phyloP scores from a whole-genome alignment of 495 filamentous ascomycete species.

The Xylaria scruposa region DNA sequence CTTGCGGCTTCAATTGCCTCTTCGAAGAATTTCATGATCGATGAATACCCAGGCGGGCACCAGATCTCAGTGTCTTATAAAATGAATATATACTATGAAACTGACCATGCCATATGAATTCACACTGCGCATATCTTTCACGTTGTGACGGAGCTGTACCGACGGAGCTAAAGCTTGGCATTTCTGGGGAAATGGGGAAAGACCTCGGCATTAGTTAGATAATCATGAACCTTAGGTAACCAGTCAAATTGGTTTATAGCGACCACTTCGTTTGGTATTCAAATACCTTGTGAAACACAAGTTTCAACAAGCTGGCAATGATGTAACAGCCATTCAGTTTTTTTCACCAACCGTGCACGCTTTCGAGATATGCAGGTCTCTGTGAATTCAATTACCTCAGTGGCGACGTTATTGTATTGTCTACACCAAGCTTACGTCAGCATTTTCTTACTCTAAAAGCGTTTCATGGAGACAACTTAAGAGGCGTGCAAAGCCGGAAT shows the following conservation, averaged over 20 bases:
- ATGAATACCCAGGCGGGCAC: background rate
- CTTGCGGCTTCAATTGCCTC: slow-evolving; percentile 25
- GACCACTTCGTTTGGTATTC: background rate
- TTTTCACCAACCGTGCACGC: background rate
- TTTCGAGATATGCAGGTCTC: background rate
- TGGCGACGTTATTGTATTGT: too few relatives aligned
- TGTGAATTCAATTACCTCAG: background rate
- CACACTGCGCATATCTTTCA: background rate
- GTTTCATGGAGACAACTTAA: too few relatives aligned
- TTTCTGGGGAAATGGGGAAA: slow-evolving; percentile 12
- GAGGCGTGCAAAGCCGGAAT: too few relatives aligned
- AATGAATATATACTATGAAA: background rate
- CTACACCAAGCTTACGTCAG: background rate
- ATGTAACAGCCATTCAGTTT: background rate
- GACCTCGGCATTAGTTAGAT: slow-evolving; percentile 12
- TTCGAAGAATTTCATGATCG: slow-evolving; percentile 23
- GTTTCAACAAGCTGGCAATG: background rate
- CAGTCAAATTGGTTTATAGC: too few relatives aligned
- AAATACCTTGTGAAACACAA: too few relatives aligned
- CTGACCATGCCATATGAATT: background rate
- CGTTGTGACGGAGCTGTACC: background rate
- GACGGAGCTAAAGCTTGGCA: slow-evolving; percentile 7
- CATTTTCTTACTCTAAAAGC: too few relatives aligned
- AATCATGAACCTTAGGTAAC: too few relatives aligned
- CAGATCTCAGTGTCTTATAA: background rate